phyloP scores from a whole-genome alignment of 768 basidiomycete genomes.

The Psilocybe cyanescens region DNA sequence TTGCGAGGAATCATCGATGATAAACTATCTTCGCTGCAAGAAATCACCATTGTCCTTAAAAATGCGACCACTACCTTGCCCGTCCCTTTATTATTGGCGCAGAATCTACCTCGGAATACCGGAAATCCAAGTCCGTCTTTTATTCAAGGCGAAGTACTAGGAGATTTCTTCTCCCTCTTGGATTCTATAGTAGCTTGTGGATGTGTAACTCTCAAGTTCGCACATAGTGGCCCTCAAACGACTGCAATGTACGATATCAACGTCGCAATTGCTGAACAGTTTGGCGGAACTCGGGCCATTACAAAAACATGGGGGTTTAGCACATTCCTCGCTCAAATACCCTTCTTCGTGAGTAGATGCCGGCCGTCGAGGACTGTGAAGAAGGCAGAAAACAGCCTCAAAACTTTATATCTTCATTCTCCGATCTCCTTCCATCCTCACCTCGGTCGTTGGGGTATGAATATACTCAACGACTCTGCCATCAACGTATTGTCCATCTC shows the following conservation, averaged over 20 bases:
- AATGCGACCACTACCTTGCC: too few species aligned
- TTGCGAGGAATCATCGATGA: background rate
- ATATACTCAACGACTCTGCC: constrained; percentile 21
- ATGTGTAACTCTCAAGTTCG: background rate
- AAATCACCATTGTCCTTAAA: constrained; percentile 2
- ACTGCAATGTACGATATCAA: background rate
- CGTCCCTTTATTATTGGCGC: too few species aligned
- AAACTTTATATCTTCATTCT: constrained; percentile 27
- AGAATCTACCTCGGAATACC: too few species aligned
- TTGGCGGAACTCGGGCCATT: too few species aligned
- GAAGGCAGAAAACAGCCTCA: constrained; percentile 5
- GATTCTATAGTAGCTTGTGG: background rate
- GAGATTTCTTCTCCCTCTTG: background rate
- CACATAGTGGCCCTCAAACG: background rate
- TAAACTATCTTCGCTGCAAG: constrained; percentile 2
- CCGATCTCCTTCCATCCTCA: constrained; percentile 24
- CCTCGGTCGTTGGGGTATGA: constrained; percentile 26
- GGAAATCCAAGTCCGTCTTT: background rate
- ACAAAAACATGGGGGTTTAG: background rate
- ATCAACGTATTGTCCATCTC: constrained; percentile 27
- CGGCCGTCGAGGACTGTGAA: background rate
- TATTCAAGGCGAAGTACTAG: background rate
- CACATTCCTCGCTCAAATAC: background rate
- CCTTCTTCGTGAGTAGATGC: too few species aligned
- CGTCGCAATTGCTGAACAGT: background rate